Conservation (phyloP, 23 red algal genomes). For the Gracilaria domingensis region DNA sequence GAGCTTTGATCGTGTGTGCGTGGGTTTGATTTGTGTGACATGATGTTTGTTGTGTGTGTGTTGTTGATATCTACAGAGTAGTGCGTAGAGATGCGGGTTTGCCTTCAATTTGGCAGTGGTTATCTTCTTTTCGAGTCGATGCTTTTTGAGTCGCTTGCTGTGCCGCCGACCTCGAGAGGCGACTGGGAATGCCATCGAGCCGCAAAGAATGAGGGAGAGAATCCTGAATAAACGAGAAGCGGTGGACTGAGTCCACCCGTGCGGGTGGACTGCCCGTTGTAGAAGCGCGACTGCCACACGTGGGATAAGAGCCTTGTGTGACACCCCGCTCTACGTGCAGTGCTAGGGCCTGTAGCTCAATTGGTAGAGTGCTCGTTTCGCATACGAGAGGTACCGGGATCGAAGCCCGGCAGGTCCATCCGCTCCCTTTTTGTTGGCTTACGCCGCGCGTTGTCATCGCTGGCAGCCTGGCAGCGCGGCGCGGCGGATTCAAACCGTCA, state of each 20-base stretch:
- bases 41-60: conserved; percentile 12
- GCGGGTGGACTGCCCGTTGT: too few species aligned
- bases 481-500: conserved; percentile 5
- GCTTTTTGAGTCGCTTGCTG: too few species aligned
- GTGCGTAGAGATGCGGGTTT: background rate
- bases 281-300: too few species aligned
- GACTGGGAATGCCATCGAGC: too few species aligned
- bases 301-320: too few species aligned
- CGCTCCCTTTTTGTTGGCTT: background rate
- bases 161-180: too few species aligned
- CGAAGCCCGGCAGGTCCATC: conserved; percentile 82
- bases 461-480: background rate
- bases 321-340: too few species aligned
- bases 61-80: background rate
- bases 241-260: too few species aligned
- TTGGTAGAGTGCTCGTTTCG: conserved; percentile 46
- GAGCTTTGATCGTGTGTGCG: background rate
- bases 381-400: conserved; percentile 81
- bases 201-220: too few species aligned
- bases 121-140: background rate
- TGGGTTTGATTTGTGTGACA: background rate
- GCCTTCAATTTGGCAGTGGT: background rate
- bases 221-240: too few species aligned
- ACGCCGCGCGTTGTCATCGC: too few species aligned
- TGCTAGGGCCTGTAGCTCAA: conserved; percentile 34